Base-by-base conservation (phyloP, 108 stramenopile genomes). In the Stephanodiscus minutulus region DNA sequence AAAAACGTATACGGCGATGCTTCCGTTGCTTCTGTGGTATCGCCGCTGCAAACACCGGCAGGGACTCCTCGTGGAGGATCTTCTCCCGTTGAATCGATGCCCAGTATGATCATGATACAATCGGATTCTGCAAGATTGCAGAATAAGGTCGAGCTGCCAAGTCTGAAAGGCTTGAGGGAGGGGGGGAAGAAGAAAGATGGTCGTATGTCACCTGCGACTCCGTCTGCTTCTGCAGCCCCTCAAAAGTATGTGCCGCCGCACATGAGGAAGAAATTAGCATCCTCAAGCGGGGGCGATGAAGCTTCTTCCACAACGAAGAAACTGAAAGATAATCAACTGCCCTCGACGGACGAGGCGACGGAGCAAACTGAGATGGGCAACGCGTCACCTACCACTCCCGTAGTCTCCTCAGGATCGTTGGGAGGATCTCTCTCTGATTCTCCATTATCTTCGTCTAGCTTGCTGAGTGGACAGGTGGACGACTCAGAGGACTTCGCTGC, bases 231-330 rank as follows among this genome's bases (percentile, higher is more conserved):
- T 25, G 12, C 12, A 15, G 18, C 28, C 13, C 35, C 64, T 5
- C 13, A 21, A 25, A 81, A 79, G 53, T 83, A 88, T 65, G 29
- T 88, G 20, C 87, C 84, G 24, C 85, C 87, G 13, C 83, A 84
- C 64, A 43, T 82, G 22, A 82, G 86, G 39, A 62, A 72, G 17
- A 80, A 76, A 68, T 33, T 69, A 57, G 47, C 39, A n/a, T 21
- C 13, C 7, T 25, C 41, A 61, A 52, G 0, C 61, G 64, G 35
- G 9, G 29, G 7, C 7, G 31, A 61, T 49, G 66, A 27, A 25
- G 18, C 53, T 37, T n/a, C 53, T 2, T 12, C 17, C 47, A 39
- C 50, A 53, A 61, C 33, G 27, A 61, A 62, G 5, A 36, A 61
- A 28, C 18, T 27, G n/a, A 24, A 35, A n/a, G 60, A 36, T 21